Conservation (phyloP, 2,329 filamentous ascomycete genomes). For the Dryadomyces quercus-mongolicae region DNA sequence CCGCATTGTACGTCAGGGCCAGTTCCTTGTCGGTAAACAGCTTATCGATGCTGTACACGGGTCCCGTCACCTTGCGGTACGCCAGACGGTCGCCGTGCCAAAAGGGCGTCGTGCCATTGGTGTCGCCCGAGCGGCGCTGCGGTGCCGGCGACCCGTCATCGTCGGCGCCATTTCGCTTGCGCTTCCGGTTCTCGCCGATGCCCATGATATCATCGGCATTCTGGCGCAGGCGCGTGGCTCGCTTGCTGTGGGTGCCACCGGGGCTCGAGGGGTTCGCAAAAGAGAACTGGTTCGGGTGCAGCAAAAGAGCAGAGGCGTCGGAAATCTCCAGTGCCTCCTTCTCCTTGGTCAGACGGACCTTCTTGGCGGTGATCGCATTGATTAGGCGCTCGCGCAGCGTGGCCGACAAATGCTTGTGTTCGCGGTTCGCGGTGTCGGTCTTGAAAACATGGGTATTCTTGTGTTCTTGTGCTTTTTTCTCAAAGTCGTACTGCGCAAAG, state of each 20-base stretch:
- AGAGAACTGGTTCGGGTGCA: constrained; percentile 58
- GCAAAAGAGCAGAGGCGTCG: constrained; percentile 50
- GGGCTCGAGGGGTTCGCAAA: constrained; percentile 53
- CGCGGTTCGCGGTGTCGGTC: constrained; percentile 48
- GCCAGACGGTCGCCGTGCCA: constrained; percentile 51
- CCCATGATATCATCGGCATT: constrained; percentile 46
- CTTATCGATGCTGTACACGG: constrained; percentile 55
- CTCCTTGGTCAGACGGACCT: constrained; percentile 50
- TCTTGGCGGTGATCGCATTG: constrained; percentile 53
- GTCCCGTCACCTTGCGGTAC: constrained; percentile 42
- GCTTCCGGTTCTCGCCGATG: constrained; percentile 46
- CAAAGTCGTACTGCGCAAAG: constrained; percentile 50
- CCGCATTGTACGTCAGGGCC: constrained; percentile 50
- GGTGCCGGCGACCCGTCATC: constrained; percentile 53
- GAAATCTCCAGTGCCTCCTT: constrained; percentile 58
- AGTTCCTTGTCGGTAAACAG: constrained; percentile 61
- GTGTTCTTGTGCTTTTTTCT: constrained; percentile 48
- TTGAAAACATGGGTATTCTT: constrained; percentile 49
- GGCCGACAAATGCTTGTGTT: constrained; percentile 44
- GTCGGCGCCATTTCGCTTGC: constrained; percentile 43
- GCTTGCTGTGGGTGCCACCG: constrained; percentile 49
- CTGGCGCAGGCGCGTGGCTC: constrained; percentile 48
- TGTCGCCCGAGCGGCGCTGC: constrained; percentile 41
- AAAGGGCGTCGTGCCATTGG: constrained; percentile 44
- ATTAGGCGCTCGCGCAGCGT: constrained; percentile 56